Evolutionary conservation across 2,329 filamentous ascomycete species (phyloP).

Genomic region (Aspergillus aculeatus): DNA sequence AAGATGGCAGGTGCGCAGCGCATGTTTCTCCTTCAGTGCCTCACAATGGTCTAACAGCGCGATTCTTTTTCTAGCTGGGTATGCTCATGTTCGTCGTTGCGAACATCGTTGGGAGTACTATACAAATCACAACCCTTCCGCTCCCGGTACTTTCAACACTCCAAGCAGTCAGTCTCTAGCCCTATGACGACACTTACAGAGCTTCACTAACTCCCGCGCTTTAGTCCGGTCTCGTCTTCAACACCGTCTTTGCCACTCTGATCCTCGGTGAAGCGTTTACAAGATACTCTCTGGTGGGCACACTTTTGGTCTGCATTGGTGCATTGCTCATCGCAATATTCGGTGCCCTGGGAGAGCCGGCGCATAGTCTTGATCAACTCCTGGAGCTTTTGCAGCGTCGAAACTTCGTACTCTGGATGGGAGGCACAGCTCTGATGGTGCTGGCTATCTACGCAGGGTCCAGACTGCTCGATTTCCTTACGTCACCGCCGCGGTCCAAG

Average conservation of each 20-base stretch:
- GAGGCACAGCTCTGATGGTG: constrained; percentile 72
- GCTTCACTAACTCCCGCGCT: constrained; percentile 12
- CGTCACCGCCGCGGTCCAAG: constrained; percentile 35
- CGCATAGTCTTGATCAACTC: constrained; percentile 81
- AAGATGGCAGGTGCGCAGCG: constrained; percentile 71
- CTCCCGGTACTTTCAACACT: constrained; percentile 91
- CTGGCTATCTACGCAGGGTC: constrained; percentile 64
- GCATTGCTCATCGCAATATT: constrained; percentile 93
- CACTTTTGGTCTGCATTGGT: constrained; percentile 79
- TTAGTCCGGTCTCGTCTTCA: constrained; percentile 89
- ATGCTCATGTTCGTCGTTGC: constrained; percentile 97
- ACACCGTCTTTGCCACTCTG: constrained; percentile 93
- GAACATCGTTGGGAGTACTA: constrained; percentile 90
- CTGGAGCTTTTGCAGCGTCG: constrained; percentile 70
- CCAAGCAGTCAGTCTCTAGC: constrained; percentile 63
- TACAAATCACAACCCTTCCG: constrained; percentile 95
- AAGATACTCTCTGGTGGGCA: constrained; percentile 86
- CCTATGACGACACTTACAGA: background rate
- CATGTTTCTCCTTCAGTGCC: background rate
- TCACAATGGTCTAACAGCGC: background rate
- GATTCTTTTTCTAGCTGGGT: constrained; percentile 55
- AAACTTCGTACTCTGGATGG: constrained; percentile 87
- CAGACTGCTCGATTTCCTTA: constrained; percentile 41
- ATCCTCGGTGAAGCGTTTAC: constrained; percentile 94
- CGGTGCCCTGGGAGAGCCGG: constrained; percentile 88